Conservation (phyloP, 805 yeast species). For the Candida easanensis region DNA sequence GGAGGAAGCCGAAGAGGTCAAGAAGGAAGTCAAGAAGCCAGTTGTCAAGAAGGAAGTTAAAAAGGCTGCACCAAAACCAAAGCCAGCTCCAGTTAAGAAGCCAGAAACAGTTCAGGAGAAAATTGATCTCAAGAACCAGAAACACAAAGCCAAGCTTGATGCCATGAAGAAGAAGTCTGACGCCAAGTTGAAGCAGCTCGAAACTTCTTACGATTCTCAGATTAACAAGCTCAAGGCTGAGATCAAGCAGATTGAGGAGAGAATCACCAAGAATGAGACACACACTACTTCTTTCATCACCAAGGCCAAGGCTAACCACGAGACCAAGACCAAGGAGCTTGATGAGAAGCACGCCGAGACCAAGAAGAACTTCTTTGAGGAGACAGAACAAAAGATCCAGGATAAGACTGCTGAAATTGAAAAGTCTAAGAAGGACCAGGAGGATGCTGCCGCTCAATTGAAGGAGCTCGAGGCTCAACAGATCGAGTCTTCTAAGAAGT, state of each 20-base stretch:
- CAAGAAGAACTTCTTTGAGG: conserved; percentile 20
- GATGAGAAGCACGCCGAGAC: conserved; percentile 24
- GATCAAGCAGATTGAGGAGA: conserved; percentile 22
- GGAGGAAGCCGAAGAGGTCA: not conserved
- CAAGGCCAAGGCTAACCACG: conserved; percentile 16
- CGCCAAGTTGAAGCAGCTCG: conserved; percentile 19
- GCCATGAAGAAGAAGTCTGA: conserved; percentile 19
- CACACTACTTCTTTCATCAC: conserved; percentile 16
- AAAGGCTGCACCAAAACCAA: conserved; percentile 4
- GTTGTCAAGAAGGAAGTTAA: not conserved
- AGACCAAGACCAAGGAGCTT: conserved; percentile 17
- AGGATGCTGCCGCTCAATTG: conserved; percentile 19
- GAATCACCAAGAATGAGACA: conserved; percentile 16
- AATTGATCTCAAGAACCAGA: conserved; percentile 15
- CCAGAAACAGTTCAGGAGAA: conserved; percentile 23
- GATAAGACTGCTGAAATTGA: conserved; percentile 22
- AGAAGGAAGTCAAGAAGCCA: not conserved
- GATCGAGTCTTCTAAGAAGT: conserved; percentile 23
- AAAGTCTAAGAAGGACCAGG: conserved; percentile 21
- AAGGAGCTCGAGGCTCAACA: conserved; percentile 25
- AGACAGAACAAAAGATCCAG: conserved; percentile 22
- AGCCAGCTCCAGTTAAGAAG: conserved; percentile 11
- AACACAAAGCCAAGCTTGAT: conserved; percentile 18
- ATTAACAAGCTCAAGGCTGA: conserved; percentile 23
- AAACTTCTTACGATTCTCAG: conserved; percentile 19